Evolutionary conservation across 345 rosid species (phyloP), one percentile per base, ranked within the genome.

Genomic region (Hevea brasiliensis): DNA sequence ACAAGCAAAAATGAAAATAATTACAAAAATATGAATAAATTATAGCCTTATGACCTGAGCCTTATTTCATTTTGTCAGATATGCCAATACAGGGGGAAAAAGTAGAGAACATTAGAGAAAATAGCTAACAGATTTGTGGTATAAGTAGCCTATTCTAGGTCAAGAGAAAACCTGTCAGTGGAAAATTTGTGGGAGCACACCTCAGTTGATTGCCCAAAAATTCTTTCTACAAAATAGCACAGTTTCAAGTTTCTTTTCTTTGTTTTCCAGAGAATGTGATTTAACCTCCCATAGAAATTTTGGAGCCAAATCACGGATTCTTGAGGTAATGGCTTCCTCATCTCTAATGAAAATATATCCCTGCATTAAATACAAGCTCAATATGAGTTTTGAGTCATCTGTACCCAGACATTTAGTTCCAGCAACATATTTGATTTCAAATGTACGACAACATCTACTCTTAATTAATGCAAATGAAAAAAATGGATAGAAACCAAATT

Each of bases 281-380:
- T 32, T 1, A 32, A 32, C 37, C 37, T 32, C 37, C 37, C 37
- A 93, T 41, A 93, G 72, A 76, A 84, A 89, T 63, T 89, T 95
- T 8, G 96, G 87, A 54, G 90, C 92, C 23, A 93, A 63, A 48
- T 87, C 88, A 74, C 20, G 86, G 76, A 91, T 80, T 85, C 87
- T 89, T 67, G 81, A 81, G 56, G 79, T 75, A 12, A 86, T 62
- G 1, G 82, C 74, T 72, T 93, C 88, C 69, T 90, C 90, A 59
- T 93, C 98, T 79, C 97, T 88, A 74, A 93, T 90, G 68, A 95
- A 82, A 65, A 87, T 68, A 40, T 83, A 90, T 44, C 97, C 99
- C 99, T 92, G 90, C 87, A 76, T 24, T n/a, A 57, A 1, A 9
- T 54, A 53, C 14, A 42, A 12, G 35, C 32, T 29, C 12, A 11